Evolutionary conservation across 2,329 filamentous ascomycete genomes (phyloP).

Genomic region (Colletotrichum sp.): DNA sequence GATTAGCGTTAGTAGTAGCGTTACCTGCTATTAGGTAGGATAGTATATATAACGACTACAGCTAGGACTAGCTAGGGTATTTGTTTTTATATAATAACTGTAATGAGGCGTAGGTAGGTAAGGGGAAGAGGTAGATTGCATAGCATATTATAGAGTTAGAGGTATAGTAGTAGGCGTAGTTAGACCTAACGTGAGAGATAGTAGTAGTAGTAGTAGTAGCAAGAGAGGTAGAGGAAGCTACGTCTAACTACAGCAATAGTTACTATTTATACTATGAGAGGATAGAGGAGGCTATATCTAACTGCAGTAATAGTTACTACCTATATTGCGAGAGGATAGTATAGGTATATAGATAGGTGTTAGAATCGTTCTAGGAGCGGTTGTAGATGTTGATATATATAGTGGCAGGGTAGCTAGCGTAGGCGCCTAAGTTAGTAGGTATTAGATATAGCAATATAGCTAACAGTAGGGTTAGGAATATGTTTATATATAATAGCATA

Average conservation of each 20-base stretch:
- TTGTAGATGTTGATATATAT: constrained; percentile 17
- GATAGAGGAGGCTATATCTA: too few relatives aligned
- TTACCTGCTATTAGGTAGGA: not conserved
- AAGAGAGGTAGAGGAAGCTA: too few relatives aligned
- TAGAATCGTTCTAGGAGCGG: constrained; percentile 3
- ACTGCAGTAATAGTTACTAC: not conserved
- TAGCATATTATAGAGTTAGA: not conserved
- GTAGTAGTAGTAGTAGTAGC: too few relatives aligned
- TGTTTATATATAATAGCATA: too few relatives aligned
- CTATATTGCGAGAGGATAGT: not conserved
- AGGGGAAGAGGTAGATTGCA: too few relatives aligned
- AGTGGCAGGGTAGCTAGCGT: not conserved
- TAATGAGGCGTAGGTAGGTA: too few relatives aligned
- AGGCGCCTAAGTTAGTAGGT: not conserved
- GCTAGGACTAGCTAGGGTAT: too few relatives aligned
- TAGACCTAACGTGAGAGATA: not conserved
- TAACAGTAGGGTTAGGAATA: constrained; percentile 14
- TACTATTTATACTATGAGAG: too few relatives aligned
- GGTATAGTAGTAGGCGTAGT: not conserved
- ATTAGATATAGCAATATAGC: constrained; percentile 2
- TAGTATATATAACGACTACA: not conserved
- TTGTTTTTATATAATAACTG: too few relatives aligned
- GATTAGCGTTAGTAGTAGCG: too few relatives aligned
- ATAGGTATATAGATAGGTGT: too few relatives aligned
- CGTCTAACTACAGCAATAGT: too few relatives aligned